Base-by-base conservation (phyloP, 768 basidiomycete genomes). In the Suillus subluteus region DNA sequence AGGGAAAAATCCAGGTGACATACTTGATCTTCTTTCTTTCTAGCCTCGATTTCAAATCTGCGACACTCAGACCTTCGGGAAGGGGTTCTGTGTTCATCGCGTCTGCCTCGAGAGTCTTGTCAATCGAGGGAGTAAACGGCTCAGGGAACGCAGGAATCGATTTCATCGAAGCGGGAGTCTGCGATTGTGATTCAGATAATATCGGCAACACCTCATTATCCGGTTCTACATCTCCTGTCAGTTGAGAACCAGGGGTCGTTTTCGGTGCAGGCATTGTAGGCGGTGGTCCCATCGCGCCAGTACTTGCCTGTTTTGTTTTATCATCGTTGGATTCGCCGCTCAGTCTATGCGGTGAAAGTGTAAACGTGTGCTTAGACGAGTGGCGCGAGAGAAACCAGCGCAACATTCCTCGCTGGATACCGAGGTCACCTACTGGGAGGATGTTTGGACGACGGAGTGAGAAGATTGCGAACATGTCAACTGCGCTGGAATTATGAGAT, bases 401-500 rank as follows among this genome's bases (percentile, higher is more conserved):
- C 61, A 88, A 75, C 23, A 92, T 62, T 26, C 91, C 91, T 23
- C 88, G 82, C 72, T 96, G 94, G 0, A 96, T 90, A 16, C 94
- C 94, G 18, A 96, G 83, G 71, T 96, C 95, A 9, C 94, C 90
- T 38, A 87, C 82, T 15, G 91, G 87, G 1, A 96, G 82, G 63
- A 98, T 91, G 74, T 96, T 88, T 2, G 92, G 92, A 23, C 94
- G 88, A 0, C 94, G 84, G 40, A 96, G 81, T 2, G 92, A 91
- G 77, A 96, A 97, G 54, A 98, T 93, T 16, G 91, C 85, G 73
- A 96, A 96, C 95, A 96, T 96, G 72, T 95, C 90, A n/a, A 95
- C 93, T 85, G 78, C 65, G 72, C 71, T 44, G 38, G 23, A 63
- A 62, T 62, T 50, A 62, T 62, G 50, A 63, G 65, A 54, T 56